Evolutionary conservation across 176 grass and related monocot species (phyloP).

Genomic region (Tillandsia leiboldiana): DNA sequence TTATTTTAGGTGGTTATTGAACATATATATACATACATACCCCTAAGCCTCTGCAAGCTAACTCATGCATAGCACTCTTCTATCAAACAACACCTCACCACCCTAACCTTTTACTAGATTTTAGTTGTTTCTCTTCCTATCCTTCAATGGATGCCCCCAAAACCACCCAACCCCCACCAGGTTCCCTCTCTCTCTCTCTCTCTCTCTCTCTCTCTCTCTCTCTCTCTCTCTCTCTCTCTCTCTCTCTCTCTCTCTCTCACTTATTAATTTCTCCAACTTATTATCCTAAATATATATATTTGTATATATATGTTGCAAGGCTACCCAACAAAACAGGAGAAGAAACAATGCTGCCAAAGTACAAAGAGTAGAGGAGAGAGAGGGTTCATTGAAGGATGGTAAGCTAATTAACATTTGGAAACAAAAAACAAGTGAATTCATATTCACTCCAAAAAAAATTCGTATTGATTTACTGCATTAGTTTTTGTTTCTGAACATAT

Average conservation of each 20-base stretch:
- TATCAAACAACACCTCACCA: no score
- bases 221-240: not conserved
- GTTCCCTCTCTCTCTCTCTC: not conserved
- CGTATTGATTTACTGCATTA: not conserved
- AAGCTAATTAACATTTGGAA: not conserved
- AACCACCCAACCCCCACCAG: constrained; percentile 26
- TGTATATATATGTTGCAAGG: constrained; percentile 24
- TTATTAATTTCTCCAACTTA: not conserved
- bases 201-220: not conserved
- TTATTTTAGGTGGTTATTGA: no score
- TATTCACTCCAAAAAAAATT: not conserved
- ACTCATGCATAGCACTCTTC: no score
- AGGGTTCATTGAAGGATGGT: constrained; percentile 86
- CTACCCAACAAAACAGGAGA: constrained; percentile 49
- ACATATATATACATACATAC: no score
- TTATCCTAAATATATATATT: not conserved
- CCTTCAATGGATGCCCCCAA: no score
- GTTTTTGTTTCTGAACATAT: not conserved
- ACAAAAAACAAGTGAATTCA: no score
- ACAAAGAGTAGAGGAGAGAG: constrained; percentile 52
- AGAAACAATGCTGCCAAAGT: constrained; percentile 21
- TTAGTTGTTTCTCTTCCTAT: no score
- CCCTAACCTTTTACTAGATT: no score
- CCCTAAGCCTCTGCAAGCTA: no score
- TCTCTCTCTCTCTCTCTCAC: not conserved